Conservation (phyloP, 176 grass and related monocot genomes). For the Panicum miliaceum region DNA sequence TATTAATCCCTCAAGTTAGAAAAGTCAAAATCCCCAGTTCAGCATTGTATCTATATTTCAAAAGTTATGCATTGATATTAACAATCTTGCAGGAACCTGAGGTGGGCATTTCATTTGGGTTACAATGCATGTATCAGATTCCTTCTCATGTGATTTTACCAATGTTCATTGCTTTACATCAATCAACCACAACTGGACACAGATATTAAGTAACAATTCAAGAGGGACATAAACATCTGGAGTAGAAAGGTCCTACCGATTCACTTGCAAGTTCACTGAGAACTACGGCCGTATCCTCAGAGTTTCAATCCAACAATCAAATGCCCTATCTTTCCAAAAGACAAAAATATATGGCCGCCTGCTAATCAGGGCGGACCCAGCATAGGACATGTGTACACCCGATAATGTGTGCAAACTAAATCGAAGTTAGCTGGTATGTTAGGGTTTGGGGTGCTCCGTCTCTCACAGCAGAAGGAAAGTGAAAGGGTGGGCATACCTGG, state of each 20-base stretch:
- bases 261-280: background rate
- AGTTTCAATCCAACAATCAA: background rate
- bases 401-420: too few relatives aligned
- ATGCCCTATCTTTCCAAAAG: too few relatives aligned
- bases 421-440: too few relatives aligned
- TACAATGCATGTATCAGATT: background rate
- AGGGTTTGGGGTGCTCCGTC: too few relatives aligned
- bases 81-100: background rate
- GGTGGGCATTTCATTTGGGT: background rate
- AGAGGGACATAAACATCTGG: background rate
- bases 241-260: background rate
- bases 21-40: background rate
- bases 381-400: too few relatives aligned
- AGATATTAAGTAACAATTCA: background rate
- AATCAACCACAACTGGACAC: background rate
- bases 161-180: background rate
- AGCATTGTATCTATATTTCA: background rate
- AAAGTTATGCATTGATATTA: background rate
- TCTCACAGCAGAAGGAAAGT: too few relatives aligned
- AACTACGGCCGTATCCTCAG: background rate
- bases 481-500: too few relatives aligned
- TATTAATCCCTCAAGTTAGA: background rate
- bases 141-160: background rate
- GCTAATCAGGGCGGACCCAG: background rate
- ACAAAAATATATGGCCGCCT: background rate